These are phyloP conservation scores for Globisporangium cylindrosporum DNA, from an alignment of 352 stramenopile species.

Conservation along the genomic window DNA sequence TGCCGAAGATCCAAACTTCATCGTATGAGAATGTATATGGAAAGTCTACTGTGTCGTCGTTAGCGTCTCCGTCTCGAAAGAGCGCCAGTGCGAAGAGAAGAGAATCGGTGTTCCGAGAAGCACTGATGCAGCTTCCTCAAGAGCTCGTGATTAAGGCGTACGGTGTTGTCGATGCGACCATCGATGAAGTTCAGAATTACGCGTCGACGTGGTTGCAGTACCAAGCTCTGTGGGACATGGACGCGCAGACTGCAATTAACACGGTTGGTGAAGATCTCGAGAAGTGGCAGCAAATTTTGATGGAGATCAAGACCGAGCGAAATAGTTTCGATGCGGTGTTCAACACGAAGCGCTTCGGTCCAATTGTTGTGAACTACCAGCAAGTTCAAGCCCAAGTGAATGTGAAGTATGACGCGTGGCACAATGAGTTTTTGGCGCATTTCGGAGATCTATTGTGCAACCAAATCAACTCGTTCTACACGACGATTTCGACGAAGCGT, in stretches of 20 bases:
- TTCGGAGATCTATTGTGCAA: constrained; percentile 95
- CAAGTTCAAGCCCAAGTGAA: constrained; percentile 93
- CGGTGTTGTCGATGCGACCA: constrained; percentile 62
- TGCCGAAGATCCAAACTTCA: constrained; percentile 88
- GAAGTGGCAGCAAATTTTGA: constrained; percentile 97
- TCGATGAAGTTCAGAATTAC: constrained; percentile 91
- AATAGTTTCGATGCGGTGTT: constrained; percentile 93
- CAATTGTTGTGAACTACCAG: constrained; percentile 88
- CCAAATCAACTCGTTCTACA: constrained; percentile 90
- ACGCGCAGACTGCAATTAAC: constrained; percentile 92
- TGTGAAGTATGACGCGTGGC: constrained; percentile 99
- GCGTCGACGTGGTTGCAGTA: constrained; percentile 97
- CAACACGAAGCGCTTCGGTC: constrained; percentile 89
- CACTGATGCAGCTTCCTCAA: constrained; percentile 49
- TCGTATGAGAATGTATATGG: constrained; percentile 88
- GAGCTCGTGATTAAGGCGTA: constrained; percentile 80
- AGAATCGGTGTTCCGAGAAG: constrained; percentile 73
- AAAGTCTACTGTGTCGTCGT: constrained; percentile 52
- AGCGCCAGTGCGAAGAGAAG: constrained; percentile 50
- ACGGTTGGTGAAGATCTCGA: constrained; percentile 92
- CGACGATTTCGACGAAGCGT: constrained; percentile 79
- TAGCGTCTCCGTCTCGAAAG: constrained; percentile 63
- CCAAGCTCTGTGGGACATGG: constrained; percentile 98
- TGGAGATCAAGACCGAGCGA: constrained; percentile 94
- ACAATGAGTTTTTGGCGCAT: constrained; percentile 96